Evolutionary conservation across 805 yeast genomes (phyloP), one percentile per base, ranked within the genome.

Genomic region (Debaryomyces maramus): DNA sequence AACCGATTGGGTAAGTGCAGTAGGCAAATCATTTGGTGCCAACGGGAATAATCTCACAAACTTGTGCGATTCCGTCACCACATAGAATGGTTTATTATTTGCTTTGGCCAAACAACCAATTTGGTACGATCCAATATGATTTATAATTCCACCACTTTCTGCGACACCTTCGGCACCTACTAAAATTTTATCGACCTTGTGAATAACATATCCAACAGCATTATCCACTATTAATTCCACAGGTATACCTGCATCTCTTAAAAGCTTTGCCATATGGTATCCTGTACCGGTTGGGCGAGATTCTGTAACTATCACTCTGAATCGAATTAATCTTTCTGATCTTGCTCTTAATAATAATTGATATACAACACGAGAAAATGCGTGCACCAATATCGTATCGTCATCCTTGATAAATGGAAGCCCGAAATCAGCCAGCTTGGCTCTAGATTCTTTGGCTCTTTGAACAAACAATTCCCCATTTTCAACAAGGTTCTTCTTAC

Each of bases 101-200:
- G 85, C 81, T 52, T 86, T 84, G 3, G 98, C 96, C 43, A 93
- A 67, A 33, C 93, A 91, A 28, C 97, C 97, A 35, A 91, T 84
- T 56, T 93, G 97, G 63, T 88, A 93, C 1, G 96, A 83, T 5
- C 99, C 99, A 46, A 93, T 83, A 51, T 86, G 90, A 63, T 93
- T 93, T 51, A 93, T 91, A 34, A 95, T 88, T 23, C 99, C 99
- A 41, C 99, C 99, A 60, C 95, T 85, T 68, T 93, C 99, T 3
- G 96, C 96, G 3, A 93, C 99, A 51, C 99, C 99, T 65, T 93
- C 99, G 1, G 99, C 99, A 40, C 99, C 99, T 49, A 93, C 93
- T 48, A 93, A 77, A 4, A 93, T 86, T 63, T 93, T 91, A 66
- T 91, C 95, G 10, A 90, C 89, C 60, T 86, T 85, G 60, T 88